Base-by-base conservation (phyloP, 2,329 filamentous ascomycete species). In the Hyphodiscus sp. region DNA sequence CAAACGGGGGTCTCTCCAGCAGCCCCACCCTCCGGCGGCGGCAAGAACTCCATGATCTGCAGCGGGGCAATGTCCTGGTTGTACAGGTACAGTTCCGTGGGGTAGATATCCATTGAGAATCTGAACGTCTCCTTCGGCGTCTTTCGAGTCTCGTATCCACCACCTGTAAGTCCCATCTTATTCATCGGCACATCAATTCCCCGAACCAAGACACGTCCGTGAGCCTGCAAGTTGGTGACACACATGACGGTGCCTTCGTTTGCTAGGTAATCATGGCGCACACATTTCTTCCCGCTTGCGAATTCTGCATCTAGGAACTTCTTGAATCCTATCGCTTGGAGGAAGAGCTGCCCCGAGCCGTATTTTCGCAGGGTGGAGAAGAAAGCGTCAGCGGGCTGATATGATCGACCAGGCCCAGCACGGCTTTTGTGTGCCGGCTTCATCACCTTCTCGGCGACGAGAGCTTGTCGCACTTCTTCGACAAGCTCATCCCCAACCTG, bases 151-250 rank as follows among this genome's bases (percentile, higher is more conserved):
- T 87, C 82, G 68, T 91, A 91, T 58, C 86, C 82, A 16, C 81
- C 81, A 8, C 85, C 84, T 50, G 81, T 79, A 63, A 90, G 86
- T 1, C 87, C 87, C 65, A 87, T 85, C 1, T 83, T 82, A 29
- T 87, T 81, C 48, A 77, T 63, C 1, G 81, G 81, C 5, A 86
- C 76, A 42, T 84, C 73, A 1, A 76, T 65, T 0, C 80, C 73
- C 2, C 75, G 70, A 7, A 87, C 64, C 16, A 66, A 72, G 43
- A 90, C 72, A 42, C 79, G 75, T 2, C 80, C 78, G 48, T 77
- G 67, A 0, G 82, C 80, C 56, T 84, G 78, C 51, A 91, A 68
- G 61, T 87, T 87, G 42, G 82, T 76, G 52, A 87, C 70, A 1
- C 82, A 85, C 74, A 89, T 79, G 54, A 86, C 77, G 29, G 81